Evolutionary conservation across 2,329 filamentous ascomycete species (phyloP), one percentile per base, ranked within the genome.

Genomic region (Cladophialophora bantiana): DNA sequence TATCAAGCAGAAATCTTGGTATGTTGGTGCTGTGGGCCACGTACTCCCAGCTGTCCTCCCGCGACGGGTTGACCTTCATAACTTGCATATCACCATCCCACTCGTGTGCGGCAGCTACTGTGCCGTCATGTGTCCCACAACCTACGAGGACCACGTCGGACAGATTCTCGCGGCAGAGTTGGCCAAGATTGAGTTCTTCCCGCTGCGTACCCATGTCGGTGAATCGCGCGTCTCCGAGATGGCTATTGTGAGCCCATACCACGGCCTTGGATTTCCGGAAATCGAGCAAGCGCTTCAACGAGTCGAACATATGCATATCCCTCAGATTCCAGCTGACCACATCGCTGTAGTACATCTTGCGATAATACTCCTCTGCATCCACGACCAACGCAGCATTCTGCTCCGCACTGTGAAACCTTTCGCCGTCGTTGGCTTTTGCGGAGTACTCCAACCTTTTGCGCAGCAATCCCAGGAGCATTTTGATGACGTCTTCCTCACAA

Each of bases 181-280:
- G 84, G 0, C 84, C 84, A n/a, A 85, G 76, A 68, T 85, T 86
- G 56, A 84, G 72, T 72, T 85, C 82, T 7, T 78, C 78, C 18
- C 77, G 74, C 2, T 75, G 72, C 38, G 72, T 75, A 9, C 82
- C 80, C 83, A 84, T 84, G 62, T 79, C 80, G 5, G 83, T 85
- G 38, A 78, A 81, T 15, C 83, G 78, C n/a, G 83, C 83, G 69
- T 86, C 84, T n/a, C 83, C 84, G 10, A 84, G 73, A 58, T 86
- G 84, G 58, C 80, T 83, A 66, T 84, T 85, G 69, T 85, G 83
- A 32, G 84, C 83, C 83, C 83, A 86, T 10, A 86, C 80, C 4
- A 85, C 78, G 0, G 81, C 83, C 66, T 84, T 85, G 1, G 73
- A 59, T 1, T 76, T 75, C 38, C 79, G 79, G 62, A 78, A 76